Conservation (phyloP, 306 rosid species). For the Cyclanthera cordifolia region DNA sequence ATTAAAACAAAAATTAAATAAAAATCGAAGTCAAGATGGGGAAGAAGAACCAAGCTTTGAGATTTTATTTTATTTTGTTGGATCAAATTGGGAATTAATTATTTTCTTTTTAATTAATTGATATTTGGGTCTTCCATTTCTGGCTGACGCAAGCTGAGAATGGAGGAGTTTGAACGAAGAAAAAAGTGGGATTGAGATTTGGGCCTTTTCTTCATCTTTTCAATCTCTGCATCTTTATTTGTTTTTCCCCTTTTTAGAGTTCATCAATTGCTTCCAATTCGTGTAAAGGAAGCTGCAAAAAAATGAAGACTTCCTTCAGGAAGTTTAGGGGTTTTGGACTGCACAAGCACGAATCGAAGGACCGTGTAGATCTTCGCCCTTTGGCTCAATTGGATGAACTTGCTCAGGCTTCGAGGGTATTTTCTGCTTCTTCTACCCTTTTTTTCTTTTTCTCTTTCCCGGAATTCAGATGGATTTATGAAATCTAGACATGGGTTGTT, state of each 20-base stretch:
- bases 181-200: conserved; percentile 10
- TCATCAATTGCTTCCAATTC: neutral
- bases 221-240: neutral
- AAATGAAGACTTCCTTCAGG: conserved; percentile 66
- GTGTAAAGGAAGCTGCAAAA: neutral
- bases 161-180: conserved; percentile 19
- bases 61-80: neutral
- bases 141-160: conserved; percentile 11
- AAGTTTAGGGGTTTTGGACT: conserved; percentile 70
- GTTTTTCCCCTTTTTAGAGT: neutral
- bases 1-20: neutral
- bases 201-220: conserved; percentile 3
- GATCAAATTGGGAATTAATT: neutral
- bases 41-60: neutral
- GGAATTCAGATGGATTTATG: neutral
- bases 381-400: conserved; percentile 65
- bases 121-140: conserved; percentile 12
- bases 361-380: conserved; percentile 37
- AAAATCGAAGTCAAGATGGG: neutral
- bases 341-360: conserved; percentile 45
- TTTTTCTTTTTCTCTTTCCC: neutral
- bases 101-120: no score
- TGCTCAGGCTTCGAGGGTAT: conserved; percentile 76
- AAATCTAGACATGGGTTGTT: neutral
- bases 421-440: neutral